These are phyloP conservation scores for Brassica rapa DNA, from an alignment of 345 rosid genomes.

Conservation along the genomic window DNA sequence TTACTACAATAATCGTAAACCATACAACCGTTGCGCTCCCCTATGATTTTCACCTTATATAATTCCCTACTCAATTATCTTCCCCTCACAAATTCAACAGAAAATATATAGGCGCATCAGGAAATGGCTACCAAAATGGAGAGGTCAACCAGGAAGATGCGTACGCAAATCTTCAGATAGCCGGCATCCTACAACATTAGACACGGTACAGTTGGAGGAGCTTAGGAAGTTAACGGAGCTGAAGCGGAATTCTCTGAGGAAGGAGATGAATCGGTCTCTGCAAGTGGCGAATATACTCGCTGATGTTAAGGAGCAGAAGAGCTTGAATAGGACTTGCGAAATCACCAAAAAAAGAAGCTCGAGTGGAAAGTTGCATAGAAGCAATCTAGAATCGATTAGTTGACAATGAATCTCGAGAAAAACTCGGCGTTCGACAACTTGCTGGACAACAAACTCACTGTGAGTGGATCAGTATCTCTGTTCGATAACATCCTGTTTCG, in stretches of 20 bases:
- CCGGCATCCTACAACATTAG: conserved; percentile 58
- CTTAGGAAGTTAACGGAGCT: conserved; percentile 65
- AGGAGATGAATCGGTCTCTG: conserved; percentile 73
- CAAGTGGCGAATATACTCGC: conserved; percentile 85
- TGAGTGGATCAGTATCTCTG: neutral
- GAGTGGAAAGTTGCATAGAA: too few relatives aligned
- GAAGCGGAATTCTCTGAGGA: conserved; percentile 63
- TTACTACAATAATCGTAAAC: neutral
- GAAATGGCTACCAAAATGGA: neutral
- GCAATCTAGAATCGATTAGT: too few relatives aligned
- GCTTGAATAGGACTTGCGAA: conserved; percentile 74
- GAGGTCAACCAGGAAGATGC: conserved; percentile 49
- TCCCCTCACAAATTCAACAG: neutral
- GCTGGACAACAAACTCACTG: neutral
- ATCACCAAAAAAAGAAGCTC: conserved; percentile 33
- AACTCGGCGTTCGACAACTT: neutral
- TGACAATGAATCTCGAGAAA: neutral
- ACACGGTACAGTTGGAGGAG: conserved; percentile 58
- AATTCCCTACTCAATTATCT: neutral
- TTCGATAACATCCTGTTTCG: neutral
- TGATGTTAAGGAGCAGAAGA: conserved; percentile 92
- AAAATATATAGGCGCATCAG: neutral
- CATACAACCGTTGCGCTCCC: too few relatives aligned
- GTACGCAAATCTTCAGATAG: conserved; percentile 92
- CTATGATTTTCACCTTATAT: too few relatives aligned